A percentile compares a stretch with the other conserved stretches of the same genome.
phyloP scores from a whole-genome alignment of 768 basidiomycete genomes.

The Fistulinella prunicolor region DNA sequence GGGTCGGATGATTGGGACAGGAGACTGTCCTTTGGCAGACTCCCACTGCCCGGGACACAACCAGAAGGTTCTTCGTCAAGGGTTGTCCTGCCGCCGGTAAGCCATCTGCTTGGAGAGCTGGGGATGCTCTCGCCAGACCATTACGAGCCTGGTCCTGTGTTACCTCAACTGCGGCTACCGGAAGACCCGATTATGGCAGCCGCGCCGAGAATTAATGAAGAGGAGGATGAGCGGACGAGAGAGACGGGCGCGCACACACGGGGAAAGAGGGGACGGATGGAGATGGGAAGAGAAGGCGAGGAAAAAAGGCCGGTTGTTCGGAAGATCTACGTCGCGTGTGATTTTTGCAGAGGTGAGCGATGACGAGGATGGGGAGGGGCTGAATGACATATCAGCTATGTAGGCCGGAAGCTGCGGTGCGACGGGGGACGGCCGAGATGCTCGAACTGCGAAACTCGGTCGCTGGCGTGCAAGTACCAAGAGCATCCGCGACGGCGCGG shows the following conservation, averaged over 20 bases:
- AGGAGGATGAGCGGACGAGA: conserved; percentile 11
- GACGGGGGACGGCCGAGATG: conserved; percentile 65
- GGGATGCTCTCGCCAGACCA: conserved; percentile 15
- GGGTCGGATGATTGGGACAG: conserved; percentile 25
- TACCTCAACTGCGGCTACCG: conserved; percentile 31
- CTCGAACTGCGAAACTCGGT: conserved; percentile 56
- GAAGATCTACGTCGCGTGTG: conserved; percentile 56
- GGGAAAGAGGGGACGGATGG: conserved; percentile 19
- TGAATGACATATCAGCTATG: not conserved
- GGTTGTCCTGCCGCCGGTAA: conserved; percentile 30
- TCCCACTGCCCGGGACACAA: conserved; percentile 7
- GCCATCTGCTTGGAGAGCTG: conserved; percentile 24
- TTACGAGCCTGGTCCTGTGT: conserved; percentile 22
- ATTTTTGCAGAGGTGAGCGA: conserved; percentile 70
- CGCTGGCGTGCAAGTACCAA: conserved; percentile 52
- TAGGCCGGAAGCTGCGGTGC: conserved; percentile 75
- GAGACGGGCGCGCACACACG: conserved; percentile 7
- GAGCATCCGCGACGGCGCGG: conserved; percentile 57
- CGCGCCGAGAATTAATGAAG: conserved; percentile 8
- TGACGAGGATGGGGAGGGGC: not conserved
- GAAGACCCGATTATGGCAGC: conserved; percentile 10
- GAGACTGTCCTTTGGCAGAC: conserved; percentile 20
- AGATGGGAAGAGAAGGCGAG: conserved; percentile 12
- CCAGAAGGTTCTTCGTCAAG: conserved; percentile 19
- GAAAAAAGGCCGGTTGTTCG: conserved; percentile 23